phyloP scores from a whole-genome alignment of 495 filamentous ascomycete species.

The Ascobolus immersus region DNA sequence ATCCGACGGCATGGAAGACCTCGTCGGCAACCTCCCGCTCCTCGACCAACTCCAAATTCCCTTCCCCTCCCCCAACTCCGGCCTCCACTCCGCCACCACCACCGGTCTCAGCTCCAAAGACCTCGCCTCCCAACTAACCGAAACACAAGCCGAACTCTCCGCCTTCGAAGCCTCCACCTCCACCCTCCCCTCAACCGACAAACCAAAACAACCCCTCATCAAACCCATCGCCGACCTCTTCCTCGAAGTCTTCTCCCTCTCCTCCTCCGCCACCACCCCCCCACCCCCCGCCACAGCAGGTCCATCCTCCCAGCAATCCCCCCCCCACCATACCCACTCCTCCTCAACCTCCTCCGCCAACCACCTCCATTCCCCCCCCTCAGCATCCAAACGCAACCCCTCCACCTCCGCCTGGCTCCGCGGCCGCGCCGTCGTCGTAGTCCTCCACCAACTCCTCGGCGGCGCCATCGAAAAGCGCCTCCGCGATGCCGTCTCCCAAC shows the following conservation, averaged over 20 bases:
- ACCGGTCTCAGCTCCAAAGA: constrained; percentile 50
- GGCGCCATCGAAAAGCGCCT: constrained; percentile 83
- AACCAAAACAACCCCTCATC: constrained; percentile 79
- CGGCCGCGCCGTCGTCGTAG: constrained; percentile 82
- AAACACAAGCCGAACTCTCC: constrained; percentile 82
- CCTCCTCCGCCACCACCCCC: constrained; percentile 76
- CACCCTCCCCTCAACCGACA: no score
- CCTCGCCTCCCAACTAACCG: constrained; percentile 37
- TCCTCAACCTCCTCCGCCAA: no score
- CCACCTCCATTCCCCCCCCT: no score
- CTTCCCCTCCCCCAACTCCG: neutral
- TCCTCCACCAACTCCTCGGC: constrained; percentile 55
- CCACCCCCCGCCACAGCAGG: no score
- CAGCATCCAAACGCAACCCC: no score
- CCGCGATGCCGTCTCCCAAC: constrained; percentile 44
- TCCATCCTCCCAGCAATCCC: constrained; percentile 81
- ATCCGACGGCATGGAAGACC: constrained; percentile 93
- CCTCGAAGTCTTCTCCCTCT: constrained; percentile 83
- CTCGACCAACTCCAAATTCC: constrained; percentile 60
- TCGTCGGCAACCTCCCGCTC: constrained; percentile 42
- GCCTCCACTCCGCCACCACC: neutral
- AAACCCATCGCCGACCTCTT: constrained; percentile 97
- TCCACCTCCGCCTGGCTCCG: no score
- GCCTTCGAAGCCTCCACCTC: no score
- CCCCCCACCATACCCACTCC: no score